Base-by-base conservation (phyloP, 75 land plant genomes). In the Azolla pinnata region DNA sequence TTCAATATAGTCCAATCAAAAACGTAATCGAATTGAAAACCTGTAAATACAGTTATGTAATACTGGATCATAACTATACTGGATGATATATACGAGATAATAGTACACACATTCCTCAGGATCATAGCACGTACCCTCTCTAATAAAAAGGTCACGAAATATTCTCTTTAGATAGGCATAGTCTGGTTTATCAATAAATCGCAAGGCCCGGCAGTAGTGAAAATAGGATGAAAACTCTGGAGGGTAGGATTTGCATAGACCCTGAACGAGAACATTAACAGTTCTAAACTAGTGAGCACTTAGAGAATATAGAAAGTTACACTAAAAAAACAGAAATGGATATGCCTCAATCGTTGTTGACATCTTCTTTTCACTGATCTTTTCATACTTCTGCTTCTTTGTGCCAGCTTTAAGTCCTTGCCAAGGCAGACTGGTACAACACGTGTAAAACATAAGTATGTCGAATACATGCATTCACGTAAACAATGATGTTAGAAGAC, bases 301-400 rank as follows among this genome's bases (percentile, higher is more conserved):
- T 23, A 46, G 2, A 17, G 12, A 46, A 46, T 3, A 46, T 46
- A 2, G n/a, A n/a, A n/a, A n/a, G n/a, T n/a, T n/a, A n/a, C n/a
- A n/a, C n/a, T n/a, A n/a, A n/a, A n/a, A n/a, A n/a, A n/a, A 29
- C 4, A 44, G 1, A 34, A 24, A 33, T 21, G 57, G 26, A 54
- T 33, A 24, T 62, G 88, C 97, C 86, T 91, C 97, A 45, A 88
- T 68, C 1, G 97, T 73, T 54, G 97, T 91, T n/a, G 73, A 73
- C 84, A 82, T 80, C 71, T 91, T 91, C 80, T 82, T 91, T 60
- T 91, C 97, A 76, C 95, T 82, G 31, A 91, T 91, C 67, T 85
- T 88, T 24, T 88, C 95, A 74, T 91, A 91, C 46, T 91, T 91
- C 76, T 91, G 97, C 75, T 88, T 91, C 44, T 91, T 91, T 25